Evolutionary conservation across 2,329 filamentous ascomycete species (phyloP), one percentile per base, ranked within the genome.

Genomic region (Monilinia fructigena): DNA sequence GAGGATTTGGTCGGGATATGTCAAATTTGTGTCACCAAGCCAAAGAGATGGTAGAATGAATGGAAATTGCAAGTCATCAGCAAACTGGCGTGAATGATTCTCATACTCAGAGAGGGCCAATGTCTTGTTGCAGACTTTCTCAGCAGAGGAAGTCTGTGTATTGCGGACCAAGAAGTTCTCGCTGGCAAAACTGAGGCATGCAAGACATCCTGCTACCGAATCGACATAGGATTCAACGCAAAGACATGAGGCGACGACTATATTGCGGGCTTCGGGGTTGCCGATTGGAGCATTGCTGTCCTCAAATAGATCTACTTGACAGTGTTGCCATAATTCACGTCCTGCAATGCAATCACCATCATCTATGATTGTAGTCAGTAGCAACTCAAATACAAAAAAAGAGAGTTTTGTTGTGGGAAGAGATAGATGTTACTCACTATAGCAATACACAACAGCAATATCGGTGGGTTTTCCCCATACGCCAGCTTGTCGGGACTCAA

Each of bases 31-130:
- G n/a, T 42, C 54, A 26, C 6, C 12, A 11, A 65, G n/a, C 47
- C 50, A 35, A 26, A 42, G 28, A 7, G 55, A 61, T 26, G 63
- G 63, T 6, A 66, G 42, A 8, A 42, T 40, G 4, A 66, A 48
- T 2, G 63, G 63, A 6, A 66, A 66, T 2, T 45, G 8, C 18
- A 61, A 11, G 3, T 10, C 18, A 3, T 3, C 2, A 6, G 55
- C 63, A 4, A 61, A 66, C 20, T 54, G 26, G 7, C n/a, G 61
- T 1, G 55, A 35, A 35, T 45, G 11, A 2, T 35, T 54, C 8
- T 65, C 55, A 65, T 52, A 65, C 20, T 52, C n/a, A 20, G 20
- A 3, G 2, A 61, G 45, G 8, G 47, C 45, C 7, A 14, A 20
- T 2, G 31, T 61, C 45, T 50, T 50, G 23, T 38, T 28, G 45